Evolutionary conservation across 2,329 filamentous ascomycete genomes (phyloP).

Genomic region (Exophiala xenobiotica): DNA sequence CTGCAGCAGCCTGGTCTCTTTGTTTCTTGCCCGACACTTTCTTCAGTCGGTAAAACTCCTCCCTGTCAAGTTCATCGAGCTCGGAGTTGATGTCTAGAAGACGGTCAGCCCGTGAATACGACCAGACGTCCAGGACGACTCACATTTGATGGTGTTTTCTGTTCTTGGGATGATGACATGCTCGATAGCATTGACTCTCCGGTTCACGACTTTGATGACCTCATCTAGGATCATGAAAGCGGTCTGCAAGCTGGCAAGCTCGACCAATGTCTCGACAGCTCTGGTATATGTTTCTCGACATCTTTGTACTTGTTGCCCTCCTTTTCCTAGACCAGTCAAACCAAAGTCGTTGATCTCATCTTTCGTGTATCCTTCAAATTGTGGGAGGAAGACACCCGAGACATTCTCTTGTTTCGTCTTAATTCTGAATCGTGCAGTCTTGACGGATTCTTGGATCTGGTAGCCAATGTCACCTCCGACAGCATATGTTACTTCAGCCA

Average conservation of each 20-base stretch:
- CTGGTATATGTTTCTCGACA: constrained; percentile 94
- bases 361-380: constrained; percentile 81
- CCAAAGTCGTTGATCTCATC: constrained; percentile 92
- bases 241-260: constrained; percentile 54
- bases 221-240: constrained; percentile 98
- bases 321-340: constrained; percentile 91
- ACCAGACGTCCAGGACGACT: constrained; percentile 30
- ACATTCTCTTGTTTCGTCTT: constrained; percentile 98
- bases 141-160: constrained; percentile 99
- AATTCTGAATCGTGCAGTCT: constrained; percentile 86
- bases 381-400: constrained; percentile 88
- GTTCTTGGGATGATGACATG: constrained; percentile 90
- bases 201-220: constrained; percentile 98
- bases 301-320: constrained; percentile 92
- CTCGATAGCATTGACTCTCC: constrained; percentile 90
- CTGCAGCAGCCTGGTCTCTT: constrained; percentile 68
- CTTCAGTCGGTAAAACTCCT: constrained; percentile 97
- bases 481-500: constrained; percentile 96
- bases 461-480: constrained; percentile 94
- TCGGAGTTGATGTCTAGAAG: constrained; percentile 87
- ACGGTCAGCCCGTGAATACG: constrained; percentile 13
- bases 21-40: constrained; percentile 89
- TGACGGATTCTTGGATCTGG: constrained; percentile 94
- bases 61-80: constrained; percentile 92
- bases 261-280: constrained; percentile 83